Conservation (phyloP, 495 filamentous ascomycete genomes). For the Podospora didyma region DNA sequence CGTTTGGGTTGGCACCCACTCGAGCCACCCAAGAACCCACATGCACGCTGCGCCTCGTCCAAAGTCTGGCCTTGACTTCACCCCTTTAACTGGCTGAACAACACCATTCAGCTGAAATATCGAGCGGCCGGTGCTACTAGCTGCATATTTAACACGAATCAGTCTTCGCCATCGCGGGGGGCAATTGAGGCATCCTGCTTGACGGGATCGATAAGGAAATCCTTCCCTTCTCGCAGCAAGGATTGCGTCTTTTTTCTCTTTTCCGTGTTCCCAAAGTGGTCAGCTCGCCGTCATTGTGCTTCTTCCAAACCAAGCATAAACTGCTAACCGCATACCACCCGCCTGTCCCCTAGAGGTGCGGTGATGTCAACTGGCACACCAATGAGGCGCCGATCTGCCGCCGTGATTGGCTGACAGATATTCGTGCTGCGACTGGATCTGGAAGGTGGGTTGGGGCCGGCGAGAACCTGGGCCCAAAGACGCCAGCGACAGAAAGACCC, state of each 20-base stretch:
- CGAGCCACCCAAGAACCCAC: neutral
- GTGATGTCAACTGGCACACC: conserved; percentile 22
- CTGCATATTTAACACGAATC: no score
- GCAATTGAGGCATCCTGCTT: no score
- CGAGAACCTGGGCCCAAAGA: neutral
- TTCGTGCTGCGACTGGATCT: conserved; percentile 10
- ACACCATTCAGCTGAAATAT: no score
- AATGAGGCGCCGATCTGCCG: neutral
- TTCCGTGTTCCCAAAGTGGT: neutral
- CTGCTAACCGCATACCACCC: conserved; percentile 1
- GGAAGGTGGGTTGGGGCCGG: neutral
- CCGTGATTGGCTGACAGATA: conserved; percentile 15
- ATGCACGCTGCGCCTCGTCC: neutral
- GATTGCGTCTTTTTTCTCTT: neutral
- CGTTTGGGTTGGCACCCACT: neutral
- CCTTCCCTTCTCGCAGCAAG: no score
- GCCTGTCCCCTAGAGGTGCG: neutral
- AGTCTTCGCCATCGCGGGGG: no score
- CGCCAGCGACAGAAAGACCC: neutral
- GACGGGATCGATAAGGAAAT: no score
- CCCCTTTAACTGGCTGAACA: no score
- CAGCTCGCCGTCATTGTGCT: neutral
- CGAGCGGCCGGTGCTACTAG: no score
- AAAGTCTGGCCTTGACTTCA: neutral
- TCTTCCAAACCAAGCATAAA: neutral